Percentiles rank a stretch among this genome's conserved stretches.
Conservation (phyloP, 1,139 yeast genomes). For the Geotrichum candidum region DNA sequence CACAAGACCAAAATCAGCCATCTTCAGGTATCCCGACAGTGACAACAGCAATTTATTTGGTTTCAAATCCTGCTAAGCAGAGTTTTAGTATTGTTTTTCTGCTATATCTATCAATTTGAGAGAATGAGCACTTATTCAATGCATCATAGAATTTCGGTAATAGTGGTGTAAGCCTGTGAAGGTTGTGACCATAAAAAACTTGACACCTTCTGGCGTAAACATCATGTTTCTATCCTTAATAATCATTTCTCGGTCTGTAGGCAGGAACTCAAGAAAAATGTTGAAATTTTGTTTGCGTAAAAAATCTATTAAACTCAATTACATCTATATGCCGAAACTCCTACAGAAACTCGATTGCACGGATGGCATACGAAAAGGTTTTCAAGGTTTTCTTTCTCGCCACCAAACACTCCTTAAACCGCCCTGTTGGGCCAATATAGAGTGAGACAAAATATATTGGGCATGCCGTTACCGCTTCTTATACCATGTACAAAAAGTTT, state of each 20-base stretch:
- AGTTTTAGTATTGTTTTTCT: neutral
- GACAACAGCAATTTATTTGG: conserved; percentile 69
- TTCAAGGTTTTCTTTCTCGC: too few relatives aligned
- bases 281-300: conserved; percentile 66
- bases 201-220: conserved; percentile 81
- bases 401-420: too few relatives aligned
- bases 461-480: too few relatives aligned
- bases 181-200: conserved; percentile 92
- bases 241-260: conserved; percentile 84
- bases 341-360: conserved; percentile 90
- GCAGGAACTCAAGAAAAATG: conserved; percentile 82
- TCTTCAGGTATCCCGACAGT: conserved; percentile 78
- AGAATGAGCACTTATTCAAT: conserved; percentile 40
- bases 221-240: conserved; percentile 74
- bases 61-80: conserved; percentile 32
- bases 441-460: too few relatives aligned
- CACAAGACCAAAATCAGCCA: conserved; percentile 97
- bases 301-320: conserved; percentile 83
- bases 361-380: conserved; percentile 92
- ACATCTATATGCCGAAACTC: conserved; percentile 79
- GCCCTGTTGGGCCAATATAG: too few relatives aligned
- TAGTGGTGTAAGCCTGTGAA: conserved; percentile 92
- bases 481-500: too few relatives aligned
- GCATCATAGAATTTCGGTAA: conserved; percentile 82
- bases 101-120: neutral